These are phyloP conservation scores for Sindora glabra DNA, from an alignment of 306 rosid species.

Conservation along the genomic window DNA sequence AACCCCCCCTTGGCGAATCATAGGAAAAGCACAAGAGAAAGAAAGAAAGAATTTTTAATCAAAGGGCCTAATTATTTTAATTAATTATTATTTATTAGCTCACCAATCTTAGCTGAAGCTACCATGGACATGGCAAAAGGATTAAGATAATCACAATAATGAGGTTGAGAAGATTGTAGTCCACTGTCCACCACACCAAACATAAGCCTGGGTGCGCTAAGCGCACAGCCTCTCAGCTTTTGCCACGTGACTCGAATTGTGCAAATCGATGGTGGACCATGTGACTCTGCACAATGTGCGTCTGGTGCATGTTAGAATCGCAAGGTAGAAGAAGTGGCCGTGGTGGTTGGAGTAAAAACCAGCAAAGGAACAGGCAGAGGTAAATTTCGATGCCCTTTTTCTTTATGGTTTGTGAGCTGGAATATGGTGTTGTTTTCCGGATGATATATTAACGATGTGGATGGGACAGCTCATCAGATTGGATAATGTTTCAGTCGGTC, in stretches of 20 bases:
- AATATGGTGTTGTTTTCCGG: not conserved
- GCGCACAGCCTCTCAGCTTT: not conserved
- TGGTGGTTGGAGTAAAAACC: too few relatives aligned
- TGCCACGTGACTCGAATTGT: not conserved
- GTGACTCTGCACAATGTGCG: not conserved
- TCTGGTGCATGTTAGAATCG: not conserved
- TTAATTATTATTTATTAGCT: too few relatives aligned
- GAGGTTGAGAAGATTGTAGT: not conserved
- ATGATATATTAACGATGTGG: not conserved
- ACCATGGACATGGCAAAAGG: too few relatives aligned
- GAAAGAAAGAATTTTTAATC: not conserved
- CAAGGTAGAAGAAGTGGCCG: not conserved
- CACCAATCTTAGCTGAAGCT: too few relatives aligned
- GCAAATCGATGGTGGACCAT: not conserved
- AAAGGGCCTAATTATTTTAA: not conserved
- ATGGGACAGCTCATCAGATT: not conserved
- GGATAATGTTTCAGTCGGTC: not conserved
- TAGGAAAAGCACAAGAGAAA: constrained; percentile 13
- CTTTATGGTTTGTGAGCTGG: too few relatives aligned
- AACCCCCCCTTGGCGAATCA: constrained; percentile 10
- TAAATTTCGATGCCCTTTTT: too few relatives aligned
- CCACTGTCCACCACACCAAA: not conserved
- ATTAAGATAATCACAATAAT: not conserved
- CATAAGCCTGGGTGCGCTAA: not conserved
- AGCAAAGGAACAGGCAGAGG: too few relatives aligned